phyloP scores from a whole-genome alignment of 1,284 basidiomycete species.

The Nidula niveotomentosa region DNA sequence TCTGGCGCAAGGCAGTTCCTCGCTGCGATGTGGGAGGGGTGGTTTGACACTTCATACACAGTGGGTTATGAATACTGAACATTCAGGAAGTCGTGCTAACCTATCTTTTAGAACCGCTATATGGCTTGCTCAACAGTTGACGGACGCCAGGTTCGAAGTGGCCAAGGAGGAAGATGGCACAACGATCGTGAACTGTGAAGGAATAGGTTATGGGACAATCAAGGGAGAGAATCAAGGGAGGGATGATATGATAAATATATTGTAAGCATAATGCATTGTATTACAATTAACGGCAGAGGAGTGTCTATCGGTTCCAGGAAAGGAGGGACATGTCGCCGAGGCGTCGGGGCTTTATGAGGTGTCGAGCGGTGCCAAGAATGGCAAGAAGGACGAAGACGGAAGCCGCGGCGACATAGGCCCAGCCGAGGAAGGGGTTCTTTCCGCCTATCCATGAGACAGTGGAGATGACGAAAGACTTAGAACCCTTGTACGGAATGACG shows the following conservation, averaged over 20 bases:
- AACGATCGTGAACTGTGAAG: constrained; percentile 49
- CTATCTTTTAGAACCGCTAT: constrained; percentile 59
- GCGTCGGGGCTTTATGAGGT: constrained; percentile 90
- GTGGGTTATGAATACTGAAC: constrained; percentile 29
- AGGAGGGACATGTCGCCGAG: constrained; percentile 83
- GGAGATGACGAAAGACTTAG: constrained; percentile 95
- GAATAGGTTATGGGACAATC: constrained; percentile 45
- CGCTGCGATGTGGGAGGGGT: constrained; percentile 47
- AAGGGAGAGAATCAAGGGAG: not conserved
- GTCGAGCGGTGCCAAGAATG: constrained; percentile 85
- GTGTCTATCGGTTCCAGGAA: constrained; percentile 75
- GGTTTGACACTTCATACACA: constrained; percentile 65
- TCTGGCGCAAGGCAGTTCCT: constrained; percentile 60
- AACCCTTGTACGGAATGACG: constrained; percentile 88
- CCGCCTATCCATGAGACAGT: constrained; percentile 99
- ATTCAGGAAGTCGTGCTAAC: not conserved
- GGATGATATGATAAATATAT: constrained; percentile 7
- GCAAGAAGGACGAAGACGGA: constrained; percentile 88
- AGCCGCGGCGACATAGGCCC: constrained; percentile 93
- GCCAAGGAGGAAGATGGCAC: constrained; percentile 34
- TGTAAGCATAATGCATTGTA: not conserved
- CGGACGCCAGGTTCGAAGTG: constrained; percentile 59
- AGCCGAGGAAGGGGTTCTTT: constrained; percentile 96
- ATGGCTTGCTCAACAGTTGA: constrained; percentile 65
- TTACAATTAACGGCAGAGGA: not conserved